These are phyloP conservation scores for Athelia sp. DNA, from an alignment of 1,284 basidiomycete species.

Conservation along the genomic window DNA sequence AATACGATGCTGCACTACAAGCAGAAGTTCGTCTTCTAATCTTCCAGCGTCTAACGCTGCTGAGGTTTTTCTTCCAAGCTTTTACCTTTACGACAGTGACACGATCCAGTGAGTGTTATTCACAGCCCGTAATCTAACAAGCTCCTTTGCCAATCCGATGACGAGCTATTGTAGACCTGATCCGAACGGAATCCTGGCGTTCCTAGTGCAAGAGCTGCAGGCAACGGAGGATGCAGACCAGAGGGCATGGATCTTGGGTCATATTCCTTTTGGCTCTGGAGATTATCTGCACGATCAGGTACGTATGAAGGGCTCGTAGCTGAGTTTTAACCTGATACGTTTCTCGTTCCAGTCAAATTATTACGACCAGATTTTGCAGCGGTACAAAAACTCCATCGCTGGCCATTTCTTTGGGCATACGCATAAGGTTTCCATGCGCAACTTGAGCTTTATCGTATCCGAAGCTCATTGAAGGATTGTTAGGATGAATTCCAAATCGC, in stretches of 20 bases:
- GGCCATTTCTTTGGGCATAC: conserved; percentile 46
- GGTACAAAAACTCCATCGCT: conserved; percentile 53
- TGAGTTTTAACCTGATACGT: no score
- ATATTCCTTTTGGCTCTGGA: conserved; percentile 43
- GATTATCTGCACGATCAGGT: conserved; percentile 43
- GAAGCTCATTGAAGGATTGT: no score
- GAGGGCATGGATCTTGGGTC: conserved; percentile 48
- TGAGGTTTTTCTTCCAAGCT: conserved; percentile 21
- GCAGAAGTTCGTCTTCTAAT: conserved; percentile 37
- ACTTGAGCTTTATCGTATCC: not conserved
- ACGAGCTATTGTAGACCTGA: conserved; percentile 24
- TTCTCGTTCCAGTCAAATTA: conserved; percentile 53
- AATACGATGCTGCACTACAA: conserved; percentile 59
- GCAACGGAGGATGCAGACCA: conserved; percentile 48
- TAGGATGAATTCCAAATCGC: conserved; percentile 57
- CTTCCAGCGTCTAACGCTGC: not conserved
- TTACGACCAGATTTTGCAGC: conserved; percentile 51
- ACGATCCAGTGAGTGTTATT: conserved; percentile 28
- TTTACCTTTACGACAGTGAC: conserved; percentile 50
- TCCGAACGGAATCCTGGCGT: conserved; percentile 36
- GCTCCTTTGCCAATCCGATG: no score
- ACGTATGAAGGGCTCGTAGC: no score
- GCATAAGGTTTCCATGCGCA: conserved; percentile 30
- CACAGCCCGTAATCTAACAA: no score
- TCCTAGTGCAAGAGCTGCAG: conserved; percentile 44